Evolutionary conservation across 148 eudicot genomes (phyloP).

Genomic region (Nepenthes mirabilis): DNA sequence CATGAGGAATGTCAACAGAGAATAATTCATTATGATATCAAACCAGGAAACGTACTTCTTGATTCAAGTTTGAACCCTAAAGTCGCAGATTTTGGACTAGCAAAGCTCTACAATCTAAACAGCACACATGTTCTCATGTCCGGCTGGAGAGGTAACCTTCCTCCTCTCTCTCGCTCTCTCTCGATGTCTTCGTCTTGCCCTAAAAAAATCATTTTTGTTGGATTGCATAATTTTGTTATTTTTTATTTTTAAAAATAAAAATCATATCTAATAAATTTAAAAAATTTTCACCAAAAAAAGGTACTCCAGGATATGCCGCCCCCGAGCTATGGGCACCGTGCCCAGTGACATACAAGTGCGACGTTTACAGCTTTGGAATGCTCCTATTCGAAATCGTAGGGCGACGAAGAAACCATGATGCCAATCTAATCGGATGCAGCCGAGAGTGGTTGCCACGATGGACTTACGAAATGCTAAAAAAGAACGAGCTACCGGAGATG

Average conservation of each 20-base stretch:
- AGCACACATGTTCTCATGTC: slow-evolving; percentile 18
- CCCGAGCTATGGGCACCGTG: slow-evolving; percentile 26
- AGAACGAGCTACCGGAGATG: slow-evolving; percentile 11
- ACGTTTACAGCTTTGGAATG: slow-evolving; percentile 25
- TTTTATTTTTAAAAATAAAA: no score
- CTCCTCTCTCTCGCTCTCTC: no score
- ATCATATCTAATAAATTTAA: no score
- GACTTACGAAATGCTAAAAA: slow-evolving; percentile 13
- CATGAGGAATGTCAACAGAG: slow-evolving; percentile 23
- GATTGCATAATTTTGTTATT: no score
- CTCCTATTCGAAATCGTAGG: slow-evolving; percentile 19
- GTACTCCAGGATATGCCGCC: slow-evolving; percentile 24
- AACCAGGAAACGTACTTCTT: slow-evolving; percentile 20
- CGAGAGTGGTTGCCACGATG: slow-evolving; percentile 22
- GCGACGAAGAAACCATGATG: slow-evolving; percentile 16
- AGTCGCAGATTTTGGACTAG: slow-evolving; percentile 24
- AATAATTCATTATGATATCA: slow-evolving; percentile 23
- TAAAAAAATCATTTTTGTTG: no score
- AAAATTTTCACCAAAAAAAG: no score
- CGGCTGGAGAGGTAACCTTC: slow-evolving; percentile 10
- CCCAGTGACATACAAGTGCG: slow-evolving; percentile 25
- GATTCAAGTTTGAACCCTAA: slow-evolving; percentile 15
- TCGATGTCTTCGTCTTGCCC: no score
- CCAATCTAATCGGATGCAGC: slow-evolving; percentile 10
- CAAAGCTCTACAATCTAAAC: slow-evolving; percentile 15